These are phyloP conservation scores for Cladorrhinum sp. DNA, from an alignment of 2,329 filamentous ascomycete genomes.

Conservation along the genomic window DNA sequence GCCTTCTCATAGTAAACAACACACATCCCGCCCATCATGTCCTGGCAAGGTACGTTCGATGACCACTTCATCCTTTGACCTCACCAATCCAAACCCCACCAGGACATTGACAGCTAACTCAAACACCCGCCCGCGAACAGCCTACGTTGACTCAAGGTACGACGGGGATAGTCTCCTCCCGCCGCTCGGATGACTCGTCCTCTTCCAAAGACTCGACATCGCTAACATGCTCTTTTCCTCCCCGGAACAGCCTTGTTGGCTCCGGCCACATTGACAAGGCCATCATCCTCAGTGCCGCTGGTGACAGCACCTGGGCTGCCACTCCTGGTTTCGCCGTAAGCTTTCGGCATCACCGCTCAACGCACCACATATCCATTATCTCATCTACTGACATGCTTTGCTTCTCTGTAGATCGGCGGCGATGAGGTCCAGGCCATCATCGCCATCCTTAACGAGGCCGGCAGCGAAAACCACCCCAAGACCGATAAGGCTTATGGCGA, in stretches of 20 bases:
- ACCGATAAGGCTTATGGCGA: conserved; percentile 66
- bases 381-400: neutral
- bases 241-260: conserved; percentile 67
- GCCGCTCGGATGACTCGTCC: neutral
- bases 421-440: conserved; percentile 59
- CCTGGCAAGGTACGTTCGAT: conserved; percentile 66
- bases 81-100: conserved; percentile 28
- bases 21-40: conserved; percentile 44
- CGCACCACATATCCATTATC: neutral
- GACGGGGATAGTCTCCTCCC: neutral
- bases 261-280: conserved; percentile 78
- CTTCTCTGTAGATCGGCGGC: conserved; percentile 49
- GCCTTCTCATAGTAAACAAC: conserved; percentile 6
- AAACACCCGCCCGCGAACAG: conserved; percentile 31
- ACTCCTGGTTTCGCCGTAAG: conserved; percentile 70
- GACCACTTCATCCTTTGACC: conserved; percentile 14
- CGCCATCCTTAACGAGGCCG: conserved; percentile 42
- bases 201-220: neutral
- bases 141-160: conserved; percentile 53
- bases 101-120: conserved; percentile 30
- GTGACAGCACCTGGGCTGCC: conserved; percentile 76
- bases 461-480: conserved; percentile 40
- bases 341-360: neutral
- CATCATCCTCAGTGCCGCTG: conserved; percentile 77
- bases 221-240: conserved; percentile 8